Evolutionary conservation across 805 yeast genomes (phyloP), one percentile per base, ranked within the genome.

Genomic region (Lipomyces chichibuensis): DNA sequence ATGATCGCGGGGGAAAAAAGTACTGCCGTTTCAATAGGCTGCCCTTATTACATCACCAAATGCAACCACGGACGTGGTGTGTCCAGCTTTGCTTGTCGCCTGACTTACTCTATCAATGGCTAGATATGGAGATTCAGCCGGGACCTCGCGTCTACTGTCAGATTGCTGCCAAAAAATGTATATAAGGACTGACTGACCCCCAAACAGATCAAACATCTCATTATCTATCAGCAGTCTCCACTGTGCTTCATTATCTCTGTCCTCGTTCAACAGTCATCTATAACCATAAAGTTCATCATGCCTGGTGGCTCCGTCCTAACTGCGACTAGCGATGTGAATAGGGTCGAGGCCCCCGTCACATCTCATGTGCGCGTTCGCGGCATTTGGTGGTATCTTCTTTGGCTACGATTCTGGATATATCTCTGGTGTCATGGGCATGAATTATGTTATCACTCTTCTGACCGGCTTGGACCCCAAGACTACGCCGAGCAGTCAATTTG

Each of bases 391-490:
- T 0, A 90, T 91, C 75, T 80, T 91, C 57, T 91, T 89, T 75
- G 97, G 97, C 1, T 92, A 91, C 75, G 97, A 92, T 77, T 92
- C 97, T 0, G 97, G 97, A 1, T 80, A 90, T 60, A 88, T 91
- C 62, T 91, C 90, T 75, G 91, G 90, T 69, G 80, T 92, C 7
- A 76, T 88, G 65, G 94, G 90, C 69, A 90, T 92, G 96, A 72
- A 78, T 13, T 90, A 84, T 75, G 92, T 92, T 54, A 81, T 82
- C 53, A 67, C 77, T 1, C 80, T 84, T 57, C 85, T 91, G 70
- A 85, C 94, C 0, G 69, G 69, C 3, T 27, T 49, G 39, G 53
- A 39, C 60, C 62, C 35, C n/a, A 67, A 39, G 2, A 37, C 64
- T 14, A 46, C 64, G n/a, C 35, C 65, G 56, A n/a, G 8, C 35